phyloP scores from a whole-genome alignment of 306 rosid genomes.

The Comarum palustre region DNA sequence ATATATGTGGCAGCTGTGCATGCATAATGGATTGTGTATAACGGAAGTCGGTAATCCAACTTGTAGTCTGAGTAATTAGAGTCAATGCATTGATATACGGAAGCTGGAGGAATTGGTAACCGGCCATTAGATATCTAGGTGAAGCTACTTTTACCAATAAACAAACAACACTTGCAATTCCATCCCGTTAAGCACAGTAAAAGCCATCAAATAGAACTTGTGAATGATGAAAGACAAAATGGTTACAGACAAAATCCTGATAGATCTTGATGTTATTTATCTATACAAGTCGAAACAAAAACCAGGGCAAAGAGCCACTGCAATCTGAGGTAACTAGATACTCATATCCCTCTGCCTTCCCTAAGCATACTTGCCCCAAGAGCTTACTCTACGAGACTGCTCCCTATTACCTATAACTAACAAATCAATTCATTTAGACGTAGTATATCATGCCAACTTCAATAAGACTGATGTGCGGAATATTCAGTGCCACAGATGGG shows the following conservation, averaged over 20 bases:
- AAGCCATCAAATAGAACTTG: neutral
- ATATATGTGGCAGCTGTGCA: neutral
- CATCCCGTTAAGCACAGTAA: neutral
- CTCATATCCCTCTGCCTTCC: neutral
- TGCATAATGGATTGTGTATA: neutral
- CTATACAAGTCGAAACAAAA: slow-evolving; percentile 5
- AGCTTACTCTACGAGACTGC: neutral
- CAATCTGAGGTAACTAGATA: neutral
- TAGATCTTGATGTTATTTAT: neutral
- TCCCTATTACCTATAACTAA: slow-evolving; percentile 6
- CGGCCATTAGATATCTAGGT: slow-evolving; percentile 3
- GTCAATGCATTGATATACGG: neutral
- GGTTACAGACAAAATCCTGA: neutral
- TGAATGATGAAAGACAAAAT: neutral
- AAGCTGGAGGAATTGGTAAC: slow-evolving; percentile 11
- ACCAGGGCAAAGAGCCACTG: neutral
- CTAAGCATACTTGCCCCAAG: neutral
- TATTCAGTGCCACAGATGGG: slow-evolving; percentile 77
- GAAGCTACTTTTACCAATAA: slow-evolving; percentile 7
- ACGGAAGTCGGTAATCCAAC: neutral
- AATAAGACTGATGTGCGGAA: slow-evolving; percentile 83
- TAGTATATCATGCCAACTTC: slow-evolving; percentile 94
- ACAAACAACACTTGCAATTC: neutral
- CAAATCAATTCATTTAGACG: slow-evolving; percentile 44
- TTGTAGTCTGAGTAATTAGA: neutral